phyloP scores from a whole-genome alignment of 495 filamentous ascomycete species.

The Trichoderma virens region DNA sequence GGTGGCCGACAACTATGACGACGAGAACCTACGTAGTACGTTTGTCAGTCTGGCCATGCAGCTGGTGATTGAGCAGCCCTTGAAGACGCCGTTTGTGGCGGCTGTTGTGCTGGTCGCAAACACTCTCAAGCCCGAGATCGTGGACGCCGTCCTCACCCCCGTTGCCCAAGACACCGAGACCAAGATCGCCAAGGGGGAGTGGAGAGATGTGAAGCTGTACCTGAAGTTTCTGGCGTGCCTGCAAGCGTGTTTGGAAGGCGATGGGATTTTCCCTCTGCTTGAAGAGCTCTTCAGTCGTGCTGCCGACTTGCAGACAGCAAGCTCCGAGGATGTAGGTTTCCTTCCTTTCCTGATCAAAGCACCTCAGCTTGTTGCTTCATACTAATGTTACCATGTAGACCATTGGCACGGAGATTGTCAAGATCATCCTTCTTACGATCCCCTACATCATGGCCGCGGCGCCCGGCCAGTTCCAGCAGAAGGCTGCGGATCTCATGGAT shows the following conservation, averaged over 20 bases:
- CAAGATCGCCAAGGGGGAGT: conserved; percentile 60
- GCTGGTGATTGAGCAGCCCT: conserved; percentile 80
- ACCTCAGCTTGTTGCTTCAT: neutral
- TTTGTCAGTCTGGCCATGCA: conserved; percentile 67
- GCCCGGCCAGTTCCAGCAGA: conserved; percentile 50
- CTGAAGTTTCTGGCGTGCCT: conserved; percentile 80
- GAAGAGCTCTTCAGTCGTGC: conserved; percentile 79
- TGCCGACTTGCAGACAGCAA: conserved; percentile 81
- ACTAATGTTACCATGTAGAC: conserved; percentile 35
- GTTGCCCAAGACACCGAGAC: conserved; percentile 50
- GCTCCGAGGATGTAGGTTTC: conserved; percentile 73
- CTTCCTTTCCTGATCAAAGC: neutral
- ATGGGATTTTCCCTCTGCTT: conserved; percentile 78
- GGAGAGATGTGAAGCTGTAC: conserved; percentile 85
- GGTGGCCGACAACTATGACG: conserved; percentile 72
- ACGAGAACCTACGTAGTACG: conserved; percentile 55
- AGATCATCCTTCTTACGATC: conserved; percentile 87
- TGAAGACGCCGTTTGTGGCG: conserved; percentile 91
- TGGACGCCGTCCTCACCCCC: conserved; percentile 56
- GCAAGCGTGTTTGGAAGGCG: conserved; percentile 68
- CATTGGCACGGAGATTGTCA: conserved; percentile 82
- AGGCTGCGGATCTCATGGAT: conserved; percentile 70
- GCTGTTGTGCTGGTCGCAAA: conserved; percentile 71
- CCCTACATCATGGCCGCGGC: conserved; percentile 81
- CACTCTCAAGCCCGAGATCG: conserved; percentile 61